phyloP scores from a whole-genome alignment of 257 asterid genomes.

The Paraleonurus japonicus region DNA sequence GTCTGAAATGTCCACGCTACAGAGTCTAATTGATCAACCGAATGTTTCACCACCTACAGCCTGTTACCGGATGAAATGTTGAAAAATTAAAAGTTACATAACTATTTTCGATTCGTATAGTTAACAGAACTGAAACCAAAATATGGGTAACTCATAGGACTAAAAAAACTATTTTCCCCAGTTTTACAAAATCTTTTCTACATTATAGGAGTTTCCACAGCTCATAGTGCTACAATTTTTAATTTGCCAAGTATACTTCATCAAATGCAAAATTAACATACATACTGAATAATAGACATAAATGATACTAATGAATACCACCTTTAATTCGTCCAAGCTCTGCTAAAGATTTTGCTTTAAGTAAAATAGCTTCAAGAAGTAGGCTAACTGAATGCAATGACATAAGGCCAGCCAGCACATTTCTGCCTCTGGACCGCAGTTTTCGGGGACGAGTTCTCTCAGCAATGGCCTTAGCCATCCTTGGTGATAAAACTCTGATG shows the following conservation, averaged over 20 bases:
- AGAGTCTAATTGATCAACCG: no score
- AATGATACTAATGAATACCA: constrained; percentile 44
- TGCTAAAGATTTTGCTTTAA: constrained; percentile 68
- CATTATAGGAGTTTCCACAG: background rate
- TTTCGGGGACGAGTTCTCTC: constrained; percentile 57
- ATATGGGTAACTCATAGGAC: no score
- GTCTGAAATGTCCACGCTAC: no score
- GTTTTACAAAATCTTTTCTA: background rate
- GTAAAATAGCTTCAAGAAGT: constrained; percentile 82
- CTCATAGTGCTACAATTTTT: background rate
- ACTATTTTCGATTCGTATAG: no score
- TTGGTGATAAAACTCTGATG: constrained; percentile 57
- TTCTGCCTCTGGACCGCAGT: constrained; percentile 46
- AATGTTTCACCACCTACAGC: no score
- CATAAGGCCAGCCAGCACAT: constrained; percentile 53
- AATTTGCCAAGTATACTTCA: background rate
- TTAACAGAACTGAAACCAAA: no score
- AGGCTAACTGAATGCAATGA: constrained; percentile 85
- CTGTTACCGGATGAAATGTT: no score
- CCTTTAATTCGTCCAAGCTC: constrained; percentile 83
- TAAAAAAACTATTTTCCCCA: no score
- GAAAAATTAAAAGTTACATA: no score
- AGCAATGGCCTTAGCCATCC: constrained; percentile 67
- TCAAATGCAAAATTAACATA: background rate
- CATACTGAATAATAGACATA: background rate